These are phyloP conservation scores for Fonsecaea erecta DNA, from an alignment of 2,329 filamentous ascomycete genomes.

Conservation along the genomic window DNA sequence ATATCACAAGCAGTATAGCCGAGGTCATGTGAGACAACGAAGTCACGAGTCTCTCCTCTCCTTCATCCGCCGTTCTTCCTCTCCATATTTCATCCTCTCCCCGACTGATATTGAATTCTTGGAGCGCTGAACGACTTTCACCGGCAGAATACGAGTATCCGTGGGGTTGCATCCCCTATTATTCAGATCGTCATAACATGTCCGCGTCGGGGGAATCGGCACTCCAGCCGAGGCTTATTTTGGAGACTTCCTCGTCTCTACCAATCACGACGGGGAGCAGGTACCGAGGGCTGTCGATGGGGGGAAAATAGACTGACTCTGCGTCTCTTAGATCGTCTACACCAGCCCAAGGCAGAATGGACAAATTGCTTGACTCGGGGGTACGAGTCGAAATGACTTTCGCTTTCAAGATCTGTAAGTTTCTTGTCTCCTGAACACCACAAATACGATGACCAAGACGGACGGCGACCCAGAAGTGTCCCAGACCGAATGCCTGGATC, in stretches of 20 bases:
- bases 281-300: not conserved
- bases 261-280: not conserved
- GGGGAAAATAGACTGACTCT: not conserved
- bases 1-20: no score
- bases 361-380: not conserved
- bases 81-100: no score
- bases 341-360: not conserved
- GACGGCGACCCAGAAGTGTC: not conserved
- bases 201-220: not conserved
- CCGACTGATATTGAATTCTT: no score
- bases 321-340: not conserved
- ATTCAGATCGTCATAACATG: not conserved
- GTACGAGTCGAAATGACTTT: not conserved
- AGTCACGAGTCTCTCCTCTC: no score
- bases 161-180: no score
- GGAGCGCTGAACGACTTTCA: no score
- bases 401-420: not conserved
- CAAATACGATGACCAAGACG: not conserved
- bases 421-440: not conserved
- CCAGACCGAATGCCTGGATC: not conserved
- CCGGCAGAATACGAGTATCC: no score
- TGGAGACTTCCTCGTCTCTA: not conserved
- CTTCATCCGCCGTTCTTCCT: no score
- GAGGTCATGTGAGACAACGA: no score
- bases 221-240: not conserved